Evolutionary conservation across 2,329 filamentous ascomycete species (phyloP).

Genomic region (Penicillium palitans): DNA sequence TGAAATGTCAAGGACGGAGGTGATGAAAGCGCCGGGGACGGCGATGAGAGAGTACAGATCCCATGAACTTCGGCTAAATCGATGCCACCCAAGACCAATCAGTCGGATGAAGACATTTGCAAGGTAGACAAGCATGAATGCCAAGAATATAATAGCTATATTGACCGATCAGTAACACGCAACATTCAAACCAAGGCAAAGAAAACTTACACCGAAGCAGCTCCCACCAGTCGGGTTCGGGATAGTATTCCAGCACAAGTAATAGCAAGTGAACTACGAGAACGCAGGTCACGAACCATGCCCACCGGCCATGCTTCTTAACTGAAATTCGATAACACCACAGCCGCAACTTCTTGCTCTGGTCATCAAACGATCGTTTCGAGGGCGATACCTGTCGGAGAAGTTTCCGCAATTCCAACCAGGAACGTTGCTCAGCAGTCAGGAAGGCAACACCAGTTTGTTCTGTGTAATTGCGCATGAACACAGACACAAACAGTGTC

Average conservation of each 20-base stretch:
- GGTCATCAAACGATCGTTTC: slow-evolving; percentile 80
- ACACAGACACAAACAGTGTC: slow-evolving; percentile 96
- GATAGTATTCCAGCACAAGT: slow-evolving; percentile 81
- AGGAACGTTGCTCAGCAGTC: slow-evolving; percentile 92
- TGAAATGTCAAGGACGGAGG: slow-evolving; percentile 71
- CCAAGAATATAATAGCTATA: slow-evolving; percentile 71
- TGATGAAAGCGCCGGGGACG: slow-evolving; percentile 77
- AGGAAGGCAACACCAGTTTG: slow-evolving; percentile 96
- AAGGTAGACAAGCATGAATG: slow-evolving; percentile 78
- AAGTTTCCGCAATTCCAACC: slow-evolving; percentile 91
- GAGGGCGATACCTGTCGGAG: slow-evolving; percentile 91
- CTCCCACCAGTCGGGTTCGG: slow-evolving; percentile 71
- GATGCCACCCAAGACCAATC: slow-evolving; percentile 83
- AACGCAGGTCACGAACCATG: slow-evolving; percentile 73
- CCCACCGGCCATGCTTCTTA: slow-evolving; percentile 92
- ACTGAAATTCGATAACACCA: slow-evolving; percentile 96
- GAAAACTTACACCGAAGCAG: slow-evolving; percentile 56
- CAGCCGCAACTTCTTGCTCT: slow-evolving; percentile 75
- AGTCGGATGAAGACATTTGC: slow-evolving; percentile 81
- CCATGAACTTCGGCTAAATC: slow-evolving; percentile 92
- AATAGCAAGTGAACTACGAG: slow-evolving; percentile 81
- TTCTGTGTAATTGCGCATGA: slow-evolving; percentile 99
- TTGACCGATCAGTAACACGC: slow-evolving; percentile 23
- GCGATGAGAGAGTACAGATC: slow-evolving; percentile 83
- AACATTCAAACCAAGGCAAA: background rate